Evolutionary conservation across 345 rosid genomes (phyloP).

Genomic region (Boechera divaricarpa): DNA sequence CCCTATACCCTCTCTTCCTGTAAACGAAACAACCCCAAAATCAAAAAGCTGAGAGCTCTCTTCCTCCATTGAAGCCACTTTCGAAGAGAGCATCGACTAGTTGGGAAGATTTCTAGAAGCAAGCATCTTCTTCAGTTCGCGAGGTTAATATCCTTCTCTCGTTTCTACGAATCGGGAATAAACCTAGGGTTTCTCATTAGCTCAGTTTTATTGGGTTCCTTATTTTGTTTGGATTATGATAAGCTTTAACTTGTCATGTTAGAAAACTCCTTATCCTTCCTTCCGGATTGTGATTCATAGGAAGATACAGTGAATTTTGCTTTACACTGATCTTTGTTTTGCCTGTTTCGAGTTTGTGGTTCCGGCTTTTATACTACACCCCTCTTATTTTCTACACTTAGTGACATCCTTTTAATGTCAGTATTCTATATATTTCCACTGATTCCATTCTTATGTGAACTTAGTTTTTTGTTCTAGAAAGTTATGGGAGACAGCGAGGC

Average conservation of each 20-base stretch:
- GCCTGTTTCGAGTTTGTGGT: neutral
- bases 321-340: neutral
- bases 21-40: slow-evolving; percentile 17
- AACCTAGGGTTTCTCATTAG: slow-evolving; percentile 33
- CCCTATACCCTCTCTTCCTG: slow-evolving; percentile 26
- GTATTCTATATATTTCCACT: slow-evolving; percentile 17
- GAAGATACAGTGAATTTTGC: slow-evolving; percentile 1
- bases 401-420: neutral
- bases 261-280: neutral
- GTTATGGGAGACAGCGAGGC: slow-evolving; percentile 77
- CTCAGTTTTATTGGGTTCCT: neutral
- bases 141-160: slow-evolving; percentile 28
- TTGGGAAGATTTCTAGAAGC: slow-evolving; percentile 5
- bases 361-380: neutral
- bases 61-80: slow-evolving; percentile 31
- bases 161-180: slow-evolving; percentile 10
- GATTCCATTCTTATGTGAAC: slow-evolving; percentile 13
- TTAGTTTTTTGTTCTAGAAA: slow-evolving; percentile 28
- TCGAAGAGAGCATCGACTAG: slow-evolving; percentile 1
- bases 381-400: neutral
- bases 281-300: slow-evolving; percentile 1
- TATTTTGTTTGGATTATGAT: slow-evolving; percentile 8
- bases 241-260: neutral
- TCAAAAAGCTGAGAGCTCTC: slow-evolving; percentile 34
- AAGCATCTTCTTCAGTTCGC: slow-evolving; percentile 27